Percentiles rank a stretch among this genome's conserved stretches.
Conservation (phyloP, 2,329 filamentous ascomycete genomes). For the Colletotrichum spinosum region DNA sequence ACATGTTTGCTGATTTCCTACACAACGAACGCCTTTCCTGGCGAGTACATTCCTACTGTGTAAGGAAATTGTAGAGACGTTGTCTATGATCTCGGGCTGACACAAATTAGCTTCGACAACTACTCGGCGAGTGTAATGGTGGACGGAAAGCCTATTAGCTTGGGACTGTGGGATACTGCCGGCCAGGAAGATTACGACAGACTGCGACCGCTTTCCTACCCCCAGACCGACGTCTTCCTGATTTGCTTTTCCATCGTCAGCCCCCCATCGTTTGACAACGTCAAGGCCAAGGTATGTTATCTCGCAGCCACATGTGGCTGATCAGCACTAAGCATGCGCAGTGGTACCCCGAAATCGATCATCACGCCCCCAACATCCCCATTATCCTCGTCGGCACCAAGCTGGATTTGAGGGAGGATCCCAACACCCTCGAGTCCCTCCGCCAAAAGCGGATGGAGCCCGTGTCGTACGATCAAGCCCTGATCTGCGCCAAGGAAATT, state of each 20-base stretch:
- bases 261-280: constrained; percentile 98
- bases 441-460: constrained; percentile 95
- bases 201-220: constrained; percentile 93
- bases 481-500: constrained; percentile 92
- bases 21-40: constrained; percentile 99
- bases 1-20: constrained; percentile 99
- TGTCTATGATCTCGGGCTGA: constrained; percentile 2
- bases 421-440: constrained; percentile 82
- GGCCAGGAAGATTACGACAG: constrained; percentile 99
- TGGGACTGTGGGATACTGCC: constrained; percentile 98
- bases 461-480: constrained; percentile 93
- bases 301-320: neutral
- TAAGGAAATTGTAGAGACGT: constrained; percentile 57
- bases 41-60: constrained; percentile 99
- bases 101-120: constrained; percentile 84
- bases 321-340: constrained; percentile 50
- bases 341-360: constrained; percentile 98
- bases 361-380: constrained; percentile 93
- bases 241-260: constrained; percentile 99
- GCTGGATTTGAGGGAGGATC: constrained; percentile 93
- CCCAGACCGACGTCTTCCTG: constrained; percentile 97
- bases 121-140: constrained; percentile 99
- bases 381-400: constrained; percentile 98
- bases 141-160: constrained; percentile 95
- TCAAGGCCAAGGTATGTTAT: constrained; percentile 88